phyloP scores from a whole-genome alignment of 805 yeast genomes.

The Candida piceae region DNA sequence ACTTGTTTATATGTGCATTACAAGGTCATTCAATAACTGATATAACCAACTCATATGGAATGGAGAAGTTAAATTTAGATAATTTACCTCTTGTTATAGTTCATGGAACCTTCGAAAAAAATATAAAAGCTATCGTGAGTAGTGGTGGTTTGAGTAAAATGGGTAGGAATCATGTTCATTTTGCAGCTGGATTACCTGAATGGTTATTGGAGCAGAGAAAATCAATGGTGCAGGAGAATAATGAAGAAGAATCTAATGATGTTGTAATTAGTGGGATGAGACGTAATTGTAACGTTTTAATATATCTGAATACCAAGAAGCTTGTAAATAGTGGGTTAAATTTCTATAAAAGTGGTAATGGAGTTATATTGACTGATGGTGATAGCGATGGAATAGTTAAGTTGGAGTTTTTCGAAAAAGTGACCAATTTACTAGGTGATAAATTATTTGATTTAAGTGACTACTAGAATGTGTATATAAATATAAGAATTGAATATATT shows the following conservation, averaged over 20 bases:
- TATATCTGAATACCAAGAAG: slow-evolving; percentile 54
- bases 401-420: slow-evolving; percentile 35
- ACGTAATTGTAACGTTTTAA: slow-evolving; percentile 46
- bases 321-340: slow-evolving; percentile 39
- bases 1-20: slow-evolving; percentile 65
- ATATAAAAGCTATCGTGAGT: slow-evolving; percentile 42
- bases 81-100: slow-evolving; percentile 52
- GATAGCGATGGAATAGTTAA: slow-evolving; percentile 48
- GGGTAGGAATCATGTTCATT: slow-evolving; percentile 82
- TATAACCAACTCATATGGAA: slow-evolving; percentile 35
- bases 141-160: slow-evolving; percentile 59
- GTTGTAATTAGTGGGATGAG: slow-evolving; percentile 73
- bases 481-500: background rate
- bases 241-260: slow-evolving; percentile 19
- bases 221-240: background rate
- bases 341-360: slow-evolving; percentile 64
- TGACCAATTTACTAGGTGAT: slow-evolving; percentile 21
- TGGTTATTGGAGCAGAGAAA: slow-evolving; percentile 4
- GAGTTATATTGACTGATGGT: slow-evolving; percentile 69
- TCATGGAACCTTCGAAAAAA: slow-evolving; percentile 70
- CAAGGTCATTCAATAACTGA: slow-evolving; percentile 80
- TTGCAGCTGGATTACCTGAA: slow-evolving; percentile 56
- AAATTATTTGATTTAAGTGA: background rate
- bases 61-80: slow-evolving; percentile 12
- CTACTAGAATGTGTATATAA: too few species aligned